A percentile compares a stretch with the other conserved stretches of the same genome.
phyloP scores from a whole-genome alignment of 2,329 filamentous ascomycete species.

The Colletotrichum chlorophyti region DNA sequence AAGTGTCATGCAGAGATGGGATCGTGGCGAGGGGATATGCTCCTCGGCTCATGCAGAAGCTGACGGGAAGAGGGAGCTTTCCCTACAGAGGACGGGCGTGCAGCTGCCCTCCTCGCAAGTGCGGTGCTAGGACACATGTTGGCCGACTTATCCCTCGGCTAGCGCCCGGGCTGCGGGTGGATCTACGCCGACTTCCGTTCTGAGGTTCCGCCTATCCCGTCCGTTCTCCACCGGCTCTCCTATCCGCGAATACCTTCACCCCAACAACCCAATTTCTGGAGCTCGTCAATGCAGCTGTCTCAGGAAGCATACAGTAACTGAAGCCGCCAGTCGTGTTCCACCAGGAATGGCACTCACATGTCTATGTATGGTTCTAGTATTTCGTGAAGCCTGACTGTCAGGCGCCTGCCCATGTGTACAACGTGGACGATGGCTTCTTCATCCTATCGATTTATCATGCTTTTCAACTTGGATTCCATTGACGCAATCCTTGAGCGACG shows the following conservation, averaged over 20 bases:
- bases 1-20: not conserved
- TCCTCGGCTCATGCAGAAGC: slow-evolving; percentile 21
- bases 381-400: too few species aligned
- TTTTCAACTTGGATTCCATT: too few species aligned
- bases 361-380: too few species aligned
- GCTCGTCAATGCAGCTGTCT: slow-evolving; percentile 17
- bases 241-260: slow-evolving; percentile 21
- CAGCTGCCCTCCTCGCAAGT: not conserved
- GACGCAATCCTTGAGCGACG: not conserved
- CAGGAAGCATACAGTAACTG: not conserved
- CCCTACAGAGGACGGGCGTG: too few species aligned
- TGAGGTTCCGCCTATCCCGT: too few species aligned
- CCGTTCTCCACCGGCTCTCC: not conserved
- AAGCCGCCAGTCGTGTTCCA: not conserved
- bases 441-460: too few species aligned
- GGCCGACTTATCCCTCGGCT: too few species aligned
- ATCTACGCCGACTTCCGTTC: too few species aligned
- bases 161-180: too few species aligned
- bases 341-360: not conserved
- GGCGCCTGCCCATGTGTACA: too few species aligned
- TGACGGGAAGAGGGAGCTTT: not conserved
- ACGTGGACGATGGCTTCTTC: too few species aligned
- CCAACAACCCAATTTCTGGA: not conserved
- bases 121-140: too few species aligned
- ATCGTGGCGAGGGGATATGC: not conserved